Evolutionary conservation across 2,329 filamentous ascomycete species (phyloP).

Genomic region (Penicillium fuscoglaucum): DNA sequence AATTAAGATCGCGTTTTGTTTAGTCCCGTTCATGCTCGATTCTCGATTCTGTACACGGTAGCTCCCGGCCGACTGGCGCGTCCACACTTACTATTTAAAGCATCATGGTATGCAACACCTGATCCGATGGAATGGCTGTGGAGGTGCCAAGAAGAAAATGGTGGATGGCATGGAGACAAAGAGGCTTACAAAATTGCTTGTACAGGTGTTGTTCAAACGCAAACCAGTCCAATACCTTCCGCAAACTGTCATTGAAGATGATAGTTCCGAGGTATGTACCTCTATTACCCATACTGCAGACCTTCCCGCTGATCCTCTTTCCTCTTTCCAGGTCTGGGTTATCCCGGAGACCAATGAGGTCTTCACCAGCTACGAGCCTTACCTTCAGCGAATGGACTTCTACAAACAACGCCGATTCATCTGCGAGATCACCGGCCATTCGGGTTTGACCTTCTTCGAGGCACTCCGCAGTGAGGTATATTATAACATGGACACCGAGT

Average conservation of each 20-base stretch:
- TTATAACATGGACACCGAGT: constrained; percentile 20
- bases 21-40: constrained; percentile 22
- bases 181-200: constrained; percentile 21
- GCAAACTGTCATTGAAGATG: constrained; percentile 71
- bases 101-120: constrained; percentile 35
- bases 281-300: constrained; percentile 6
- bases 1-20: constrained; percentile 18
- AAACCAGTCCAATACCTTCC: constrained; percentile 86
- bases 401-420: constrained; percentile 93
- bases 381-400: constrained; percentile 83
- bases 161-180: constrained; percentile 1
- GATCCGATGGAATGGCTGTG: not conserved
- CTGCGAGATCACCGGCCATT: constrained; percentile 93
- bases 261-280: constrained; percentile 72
- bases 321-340: constrained; percentile 72
- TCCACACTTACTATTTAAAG: constrained; percentile 16
- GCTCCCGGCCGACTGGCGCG: constrained; percentile 32
- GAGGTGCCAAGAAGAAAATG: not conserved
- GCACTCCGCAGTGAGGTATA: constrained; percentile 87
- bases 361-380: constrained; percentile 85
- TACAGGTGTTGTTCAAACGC: constrained; percentile 88
- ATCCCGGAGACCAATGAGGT: constrained; percentile 88
- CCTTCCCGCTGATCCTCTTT: constrained; percentile 15
- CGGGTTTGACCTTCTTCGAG: constrained; percentile 86
- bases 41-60: constrained; percentile 12